Conservation (phyloP, 306 rosid species). For the Notholithocarpus densiflorus region DNA sequence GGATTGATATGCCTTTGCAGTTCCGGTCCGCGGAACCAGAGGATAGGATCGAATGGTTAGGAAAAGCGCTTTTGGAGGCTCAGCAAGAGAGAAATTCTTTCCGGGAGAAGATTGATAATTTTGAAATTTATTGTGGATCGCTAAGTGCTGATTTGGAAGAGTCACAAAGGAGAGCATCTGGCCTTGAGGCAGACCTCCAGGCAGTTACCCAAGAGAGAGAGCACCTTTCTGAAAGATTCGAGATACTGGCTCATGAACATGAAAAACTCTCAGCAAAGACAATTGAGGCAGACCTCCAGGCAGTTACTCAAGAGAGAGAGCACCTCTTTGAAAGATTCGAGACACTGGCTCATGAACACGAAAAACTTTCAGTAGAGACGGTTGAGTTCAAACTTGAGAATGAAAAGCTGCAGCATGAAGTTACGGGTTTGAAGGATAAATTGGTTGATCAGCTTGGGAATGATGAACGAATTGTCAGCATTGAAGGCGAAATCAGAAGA, state of each 20-base stretch:
- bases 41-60: conserved; percentile 80
- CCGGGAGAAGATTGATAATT: conserved; percentile 66
- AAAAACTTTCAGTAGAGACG: conserved; percentile 43
- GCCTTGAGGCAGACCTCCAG: conserved; percentile 55
- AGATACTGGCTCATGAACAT: conserved; percentile 42
- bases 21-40: conserved; percentile 77
- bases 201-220: conserved; percentile 49
- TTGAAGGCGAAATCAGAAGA: conserved; percentile 51
- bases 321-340: conserved; percentile 59
- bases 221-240: conserved; percentile 57
- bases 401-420: conserved; percentile 52
- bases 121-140: conserved; percentile 62
- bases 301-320: conserved; percentile 50
- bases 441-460: conserved; percentile 41
- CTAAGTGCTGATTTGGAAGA: conserved; percentile 77
- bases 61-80: conserved; percentile 64
- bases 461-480: conserved; percentile 41
- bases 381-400: conserved; percentile 59
- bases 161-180: conserved; percentile 52
- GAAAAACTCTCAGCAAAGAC: conserved; percentile 44
- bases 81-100: conserved; percentile 58
- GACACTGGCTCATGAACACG: conserved; percentile 42
- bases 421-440: conserved; percentile 45
- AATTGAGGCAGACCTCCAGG: conserved; percentile 51
- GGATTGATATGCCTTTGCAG: conserved; percentile 77